Evolutionary conservation across 768 basidiomycete species (phyloP), one percentile per base, ranked within the genome.

Genomic region (Rhodosporidiobolus sp.): DNA sequence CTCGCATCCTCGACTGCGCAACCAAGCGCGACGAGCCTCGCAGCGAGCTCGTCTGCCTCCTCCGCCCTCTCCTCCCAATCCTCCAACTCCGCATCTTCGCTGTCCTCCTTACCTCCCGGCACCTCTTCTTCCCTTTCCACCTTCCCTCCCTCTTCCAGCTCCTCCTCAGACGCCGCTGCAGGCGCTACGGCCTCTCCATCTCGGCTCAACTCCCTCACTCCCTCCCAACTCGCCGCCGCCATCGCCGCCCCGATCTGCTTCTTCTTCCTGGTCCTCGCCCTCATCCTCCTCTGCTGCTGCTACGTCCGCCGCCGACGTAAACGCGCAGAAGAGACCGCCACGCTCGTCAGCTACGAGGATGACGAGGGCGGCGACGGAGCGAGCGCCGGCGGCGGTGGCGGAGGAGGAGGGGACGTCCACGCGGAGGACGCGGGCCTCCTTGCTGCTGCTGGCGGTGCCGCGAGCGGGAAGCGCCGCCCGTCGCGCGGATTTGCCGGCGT

Each of bases 171-270:
- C 26, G n/a, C 30, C 28, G 3, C 58, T 10, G 17, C 38, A 14
- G 38, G 7, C 30, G 38, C 63, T 3, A 14, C 26, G 17, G 34
- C 63, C 7, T 63, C 57, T 12, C 43, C 58, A 1, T 46, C 58
- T 1, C 38, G 38, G 5, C 58, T 59, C 12, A 35, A 49, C 43
- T 16, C 20, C 16, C 69, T 70, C n/a, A 61, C 68, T 8, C 52
- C 54, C 24, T 66, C 62, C 8, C 69, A 70, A 30, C 61, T 74
- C 32, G 73, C 69, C 28, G 69, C 69, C 28, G 62, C 65, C 38
- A 67, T 70, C 53, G 69, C 69, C 57, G 52, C 66, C 32, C 63
- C 66, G 10, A 59, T 73, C 58, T 62, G 56, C 26, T 38, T 73
- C 34, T 61, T 69, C 63, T 64, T 65, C 46, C 32, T 50, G 38